Base-by-base conservation (phyloP, 495 filamentous ascomycete species). In the Penicillium macrosclerotiorum region DNA sequence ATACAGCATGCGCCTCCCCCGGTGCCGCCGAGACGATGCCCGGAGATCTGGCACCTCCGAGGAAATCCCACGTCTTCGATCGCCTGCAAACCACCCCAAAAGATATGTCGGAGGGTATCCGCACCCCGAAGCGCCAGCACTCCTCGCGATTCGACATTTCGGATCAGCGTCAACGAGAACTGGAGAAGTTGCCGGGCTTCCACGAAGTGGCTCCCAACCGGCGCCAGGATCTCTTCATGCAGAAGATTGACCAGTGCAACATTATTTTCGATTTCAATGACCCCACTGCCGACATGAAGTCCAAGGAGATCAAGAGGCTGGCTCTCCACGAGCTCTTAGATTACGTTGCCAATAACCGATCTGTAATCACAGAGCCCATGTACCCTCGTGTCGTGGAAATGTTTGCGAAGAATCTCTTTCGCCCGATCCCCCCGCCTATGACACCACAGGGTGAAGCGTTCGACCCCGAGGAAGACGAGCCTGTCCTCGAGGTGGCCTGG, bases 221-320 rank as follows among this genome's bases (percentile, higher is more conserved):
- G 26, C 86, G 93, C 40, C 92, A 99, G 71, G 93, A 97, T 32
- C 79, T 99, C 13, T 99, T 99, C 72, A 96, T 99, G 92, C 90
- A 97, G 65, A 99, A 99, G 78, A 94, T 99, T 59, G 93, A 97
- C 60, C 93, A 99, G 68, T 99, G 93, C 75, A 99, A 99, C 61
- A 94, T 99, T 69, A 99, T 99, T 55, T 99, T 99, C 59, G 93
- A 99, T 67, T 99, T 99, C 73, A 99, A 96, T 67, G 93, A 99
- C 61, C 90, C 94, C 29, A 94, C 89, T 49, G 91, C 84, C 41
- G 93, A 99, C 58, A 97, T 97, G 92, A 97, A 97, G 65, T 95
- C 92, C n/a, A 99, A 99, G 67, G 93, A 99, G 70, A 96, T 99
- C 76, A 99, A 99, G 77, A 82, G 93, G 55, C 71, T 99, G 59